Conservation (phyloP, 2,329 filamentous ascomycete species). For the Pyrenophora seminiperda region DNA sequence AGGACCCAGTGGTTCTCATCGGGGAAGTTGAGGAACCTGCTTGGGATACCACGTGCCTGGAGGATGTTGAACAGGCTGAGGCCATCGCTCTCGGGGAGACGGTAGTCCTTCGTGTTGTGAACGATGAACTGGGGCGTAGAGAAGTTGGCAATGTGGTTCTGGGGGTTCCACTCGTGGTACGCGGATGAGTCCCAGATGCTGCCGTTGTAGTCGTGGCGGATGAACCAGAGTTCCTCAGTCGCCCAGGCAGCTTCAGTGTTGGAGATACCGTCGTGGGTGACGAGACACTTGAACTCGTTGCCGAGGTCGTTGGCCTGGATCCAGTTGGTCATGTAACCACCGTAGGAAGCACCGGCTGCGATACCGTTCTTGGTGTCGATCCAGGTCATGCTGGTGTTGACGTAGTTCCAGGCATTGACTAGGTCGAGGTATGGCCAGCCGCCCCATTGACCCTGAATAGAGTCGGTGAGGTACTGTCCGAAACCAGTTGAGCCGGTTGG, state of each 20-base stretch:
- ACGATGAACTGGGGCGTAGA: constrained; percentile 86
- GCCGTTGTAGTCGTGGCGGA: constrained; percentile 52
- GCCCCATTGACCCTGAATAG: constrained; percentile 81
- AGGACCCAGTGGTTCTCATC: constrained; percentile 82
- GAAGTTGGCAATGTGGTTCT: constrained; percentile 69
- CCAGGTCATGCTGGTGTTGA: constrained; percentile 67
- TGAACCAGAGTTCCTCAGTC: constrained; percentile 59
- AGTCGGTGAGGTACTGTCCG: constrained; percentile 75
- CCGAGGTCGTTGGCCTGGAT: constrained; percentile 85
- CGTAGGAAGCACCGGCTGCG: constrained; percentile 67
- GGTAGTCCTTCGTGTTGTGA: constrained; percentile 89
- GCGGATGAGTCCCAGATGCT: constrained; percentile 42
- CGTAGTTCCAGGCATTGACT: constrained; percentile 76
- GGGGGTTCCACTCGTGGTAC: constrained; percentile 64
- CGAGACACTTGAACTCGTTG: constrained; percentile 82
- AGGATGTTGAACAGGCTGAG: constrained; percentile 84
- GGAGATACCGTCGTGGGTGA: constrained; percentile 86
- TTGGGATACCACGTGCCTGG: constrained; percentile 75
- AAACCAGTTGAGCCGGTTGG: constrained; percentile 86
- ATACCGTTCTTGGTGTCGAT: constrained; percentile 74
- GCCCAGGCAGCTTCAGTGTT: constrained; percentile 57
- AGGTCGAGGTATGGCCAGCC: constrained; percentile 85
- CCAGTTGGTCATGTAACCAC: constrained; percentile 67
- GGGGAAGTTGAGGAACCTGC: constrained; percentile 78
- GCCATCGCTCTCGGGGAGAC: constrained; percentile 83